These are phyloP conservation scores for Phytophthora cactorum DNA, from an alignment of 352 stramenopile genomes.

Conservation along the genomic window DNA sequence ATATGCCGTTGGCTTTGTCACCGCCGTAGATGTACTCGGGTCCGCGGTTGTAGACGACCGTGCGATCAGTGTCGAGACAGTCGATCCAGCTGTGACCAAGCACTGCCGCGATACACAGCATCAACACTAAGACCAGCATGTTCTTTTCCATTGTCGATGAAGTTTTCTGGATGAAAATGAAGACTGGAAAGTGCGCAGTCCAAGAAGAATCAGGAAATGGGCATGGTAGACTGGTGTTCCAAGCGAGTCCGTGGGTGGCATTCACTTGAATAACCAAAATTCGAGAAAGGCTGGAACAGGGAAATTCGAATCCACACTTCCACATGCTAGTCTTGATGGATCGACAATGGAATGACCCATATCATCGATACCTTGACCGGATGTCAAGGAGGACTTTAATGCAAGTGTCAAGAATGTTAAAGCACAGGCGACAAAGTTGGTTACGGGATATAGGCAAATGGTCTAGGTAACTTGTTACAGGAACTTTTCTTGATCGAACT, in stretches of 20 bases:
- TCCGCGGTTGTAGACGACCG: constrained; percentile 63
- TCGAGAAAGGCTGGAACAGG: constrained; percentile 33
- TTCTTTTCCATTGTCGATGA: constrained; percentile 22
- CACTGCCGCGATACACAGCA: constrained; percentile 21
- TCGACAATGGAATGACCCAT: not conserved
- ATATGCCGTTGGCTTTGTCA: constrained; percentile 50
- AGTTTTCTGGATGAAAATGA: not conserved
- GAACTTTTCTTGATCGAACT: constrained; percentile 40
- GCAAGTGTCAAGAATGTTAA: not conserved
- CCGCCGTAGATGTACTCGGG: constrained; percentile 64
- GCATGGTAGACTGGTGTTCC: constrained; percentile 5
- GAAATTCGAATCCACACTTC: constrained; percentile 4
- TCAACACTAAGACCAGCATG: constrained; percentile 15
- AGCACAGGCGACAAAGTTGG: constrained; percentile 13
- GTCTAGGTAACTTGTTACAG: constrained; percentile 37
- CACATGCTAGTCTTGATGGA: constrained; percentile 15
- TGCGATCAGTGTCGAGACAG: constrained; percentile 66
- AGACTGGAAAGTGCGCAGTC: constrained; percentile 17
- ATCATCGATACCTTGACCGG: constrained; percentile 1
- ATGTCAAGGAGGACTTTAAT: constrained; percentile 3
- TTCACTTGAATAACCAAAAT: constrained; percentile 12
- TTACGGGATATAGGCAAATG: constrained; percentile 27
- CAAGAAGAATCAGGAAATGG: constrained; percentile 27
- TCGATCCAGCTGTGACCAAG: constrained; percentile 72
- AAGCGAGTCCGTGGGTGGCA: constrained; percentile 21